Evolutionary conservation across 2,329 filamentous ascomycete genomes (phyloP), one percentile per base, ranked within the genome.

Genomic region (Gliomastix tumulicola): DNA sequence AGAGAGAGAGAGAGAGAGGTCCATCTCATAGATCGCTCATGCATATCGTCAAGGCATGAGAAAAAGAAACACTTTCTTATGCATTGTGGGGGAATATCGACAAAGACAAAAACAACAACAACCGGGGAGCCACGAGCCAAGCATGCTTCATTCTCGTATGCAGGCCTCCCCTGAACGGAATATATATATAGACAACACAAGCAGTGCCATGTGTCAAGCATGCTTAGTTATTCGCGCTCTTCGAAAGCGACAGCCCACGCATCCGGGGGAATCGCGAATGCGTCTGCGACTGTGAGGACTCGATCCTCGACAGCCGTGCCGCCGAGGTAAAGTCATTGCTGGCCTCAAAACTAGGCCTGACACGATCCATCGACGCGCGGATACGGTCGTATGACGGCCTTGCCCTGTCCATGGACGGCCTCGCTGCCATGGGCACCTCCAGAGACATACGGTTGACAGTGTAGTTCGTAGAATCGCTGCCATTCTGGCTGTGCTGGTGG

Each of bases 381-480:
- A 94, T 78, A 38, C 89, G 78, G 53, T 97, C 90, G 56, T 85
- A 94, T n/a, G 87, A 94, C 28, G 87, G 87, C 44, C 88, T 71
- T 6, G 82, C 71, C 42, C 82, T 73, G 44, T 88, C 83, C 30
- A 79, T 68, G 6, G 80, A 82, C 19, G 71, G 73, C 20, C 76
- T 64, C 30, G 54, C 61, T 33, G 52, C 50, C 30, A 45, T 41
- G 32, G 50, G 43, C 34, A 64, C 55, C 41, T 84, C 81, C 45
- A 78, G 56, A 13, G 81, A 81, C 46, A 69, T 65, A 42, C 79
- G 74, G 48, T 78, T 76, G 34, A 72, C 66, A 17, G 88, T 94
- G 58, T 88, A 94, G 50, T 94, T 89, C 34, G 92, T 96, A 42
- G 88, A 90, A 59, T 95, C 89, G 62, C 89, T 96, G 42, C 88